Base-by-base conservation (phyloP, 768 basidiomycete genomes). In the Boletus bicolor region DNA sequence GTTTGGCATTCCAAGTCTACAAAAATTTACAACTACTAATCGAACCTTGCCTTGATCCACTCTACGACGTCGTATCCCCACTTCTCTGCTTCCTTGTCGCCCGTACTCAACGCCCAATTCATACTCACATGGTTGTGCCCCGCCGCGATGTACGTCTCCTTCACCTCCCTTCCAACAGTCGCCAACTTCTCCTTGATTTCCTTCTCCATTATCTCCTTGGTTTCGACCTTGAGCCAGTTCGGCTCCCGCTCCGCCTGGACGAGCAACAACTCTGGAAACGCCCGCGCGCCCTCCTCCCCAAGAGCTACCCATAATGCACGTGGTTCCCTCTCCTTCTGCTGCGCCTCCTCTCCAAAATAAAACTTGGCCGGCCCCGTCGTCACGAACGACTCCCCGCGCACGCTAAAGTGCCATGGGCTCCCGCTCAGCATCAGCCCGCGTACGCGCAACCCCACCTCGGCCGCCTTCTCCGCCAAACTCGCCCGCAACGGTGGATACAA, bases 41-140 rank as follows among this genome's bases (percentile, higher is more conserved):
- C 4, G 6, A 63, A 19, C 54, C 41, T 63, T 41, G 61, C 61
- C 47, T 68, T 65, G 50, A 77, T 59, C 72, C 72, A 78, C 7
- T 56, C 48, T 4, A 63, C 68, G 36, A 79, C 76, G 17, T 82
- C 76, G 53, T 78, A 71, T 1, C 75, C 85, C 85, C 86, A 87
- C 34, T 79, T 75, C 61, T 87, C 86, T 17, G 82, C 86, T 60
- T 81, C 67, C 15, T 78, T 82, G 9, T 84, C 70, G 2, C 85
- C 85, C 2, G 76, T 79, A 4, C 73, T 66, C 54, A 85, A 62
- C 14, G 76, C 76, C 72, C 73, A 77, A 47, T 77, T 76, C 14
- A 76, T 61, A 55, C 85, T 87, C 53, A 87, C 71, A 60, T 87
- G 86, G 65, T 87, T 87, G 58, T 89, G 86, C 0, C 80, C 80